Evolutionary conservation across 2,329 filamentous ascomycete species (phyloP).

Genomic region (Fusarium papillatum): DNA sequence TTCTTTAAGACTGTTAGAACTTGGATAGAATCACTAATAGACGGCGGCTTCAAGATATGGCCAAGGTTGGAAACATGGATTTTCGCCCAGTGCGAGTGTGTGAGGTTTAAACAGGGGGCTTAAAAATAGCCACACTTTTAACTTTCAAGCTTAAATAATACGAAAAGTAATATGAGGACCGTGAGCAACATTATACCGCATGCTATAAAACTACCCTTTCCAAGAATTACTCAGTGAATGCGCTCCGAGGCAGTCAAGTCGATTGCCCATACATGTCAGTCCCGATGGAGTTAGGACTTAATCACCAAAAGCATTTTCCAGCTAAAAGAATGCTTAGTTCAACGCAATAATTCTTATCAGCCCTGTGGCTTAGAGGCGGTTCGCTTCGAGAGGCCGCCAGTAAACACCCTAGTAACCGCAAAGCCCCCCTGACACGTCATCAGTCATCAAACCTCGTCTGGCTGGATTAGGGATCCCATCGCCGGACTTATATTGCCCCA

Average conservation of each 20-base stretch:
- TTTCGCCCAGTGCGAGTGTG: not conserved
- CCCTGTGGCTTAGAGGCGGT: not conserved
- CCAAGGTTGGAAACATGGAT: not conserved
- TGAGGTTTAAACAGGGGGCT: not conserved
- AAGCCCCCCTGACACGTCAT: not conserved
- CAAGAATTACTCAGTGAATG: too few species aligned
- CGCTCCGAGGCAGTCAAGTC: too few species aligned
- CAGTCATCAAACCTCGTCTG: not conserved
- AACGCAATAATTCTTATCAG: too few species aligned
- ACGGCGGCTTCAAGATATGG: not conserved
- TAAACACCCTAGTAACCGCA: not conserved
- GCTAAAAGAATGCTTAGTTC: too few species aligned
- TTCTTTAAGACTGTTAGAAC: not conserved
- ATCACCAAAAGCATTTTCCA: too few species aligned
- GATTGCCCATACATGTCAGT: too few species aligned
- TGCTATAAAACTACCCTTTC: not conserved
- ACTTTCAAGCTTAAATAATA: not conserved
- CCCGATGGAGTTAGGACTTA: too few species aligned
- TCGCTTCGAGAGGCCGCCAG: not conserved
- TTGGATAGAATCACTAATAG: not conserved
- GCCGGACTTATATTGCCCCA: not conserved
- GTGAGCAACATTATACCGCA: not conserved
- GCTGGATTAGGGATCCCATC: not conserved
- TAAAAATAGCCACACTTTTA: not conserved
- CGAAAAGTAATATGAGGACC: rapidly evolving